Evolutionary conservation across 805 yeast species (phyloP).

Genomic region (Zygoascus biomembranicola): DNA sequence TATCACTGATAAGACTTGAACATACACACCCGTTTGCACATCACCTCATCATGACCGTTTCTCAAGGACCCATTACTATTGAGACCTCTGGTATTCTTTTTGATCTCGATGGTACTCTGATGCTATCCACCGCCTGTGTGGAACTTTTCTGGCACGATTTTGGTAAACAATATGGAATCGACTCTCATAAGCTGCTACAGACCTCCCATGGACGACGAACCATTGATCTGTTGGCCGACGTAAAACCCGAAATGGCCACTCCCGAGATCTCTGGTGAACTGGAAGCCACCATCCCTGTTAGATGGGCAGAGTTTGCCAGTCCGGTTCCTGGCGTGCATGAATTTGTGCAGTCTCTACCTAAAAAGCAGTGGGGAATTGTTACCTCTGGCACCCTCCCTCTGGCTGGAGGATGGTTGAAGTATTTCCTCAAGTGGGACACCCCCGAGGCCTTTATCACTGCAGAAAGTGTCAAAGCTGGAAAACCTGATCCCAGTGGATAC

Average conservation of each 20-base stretch:
- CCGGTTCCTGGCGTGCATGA: conserved; percentile 71
- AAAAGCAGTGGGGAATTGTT: conserved; percentile 70
- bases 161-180: conserved; percentile 58
- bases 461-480: conserved; percentile 68
- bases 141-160: conserved; percentile 76
- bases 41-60: conserved; percentile 4
- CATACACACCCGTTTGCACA: not conserved
- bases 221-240: conserved; percentile 62
- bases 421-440: conserved; percentile 47
- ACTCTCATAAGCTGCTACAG: conserved; percentile 62
- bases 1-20: too few relatives aligned
- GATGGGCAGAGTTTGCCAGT: conserved; percentile 63
- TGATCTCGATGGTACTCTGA: conserved; percentile 84
- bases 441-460: conserved; percentile 80
- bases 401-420: conserved; percentile 71
- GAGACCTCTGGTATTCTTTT: conserved; percentile 48
- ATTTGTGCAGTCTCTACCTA: conserved; percentile 33
- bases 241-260: conserved; percentile 67
- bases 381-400: conserved; percentile 73
- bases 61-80: conserved; percentile 9
- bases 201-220: conserved; percentile 81
- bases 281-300: conserved; percentile 63
- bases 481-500: conserved; percentile 85
- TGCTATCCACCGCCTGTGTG: conserved; percentile 74
- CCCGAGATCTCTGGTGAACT: conserved; percentile 55